Evolutionary conservation across 164 flowering plant species (phyloP).

Genomic region (Aristolochia contorta): DNA sequence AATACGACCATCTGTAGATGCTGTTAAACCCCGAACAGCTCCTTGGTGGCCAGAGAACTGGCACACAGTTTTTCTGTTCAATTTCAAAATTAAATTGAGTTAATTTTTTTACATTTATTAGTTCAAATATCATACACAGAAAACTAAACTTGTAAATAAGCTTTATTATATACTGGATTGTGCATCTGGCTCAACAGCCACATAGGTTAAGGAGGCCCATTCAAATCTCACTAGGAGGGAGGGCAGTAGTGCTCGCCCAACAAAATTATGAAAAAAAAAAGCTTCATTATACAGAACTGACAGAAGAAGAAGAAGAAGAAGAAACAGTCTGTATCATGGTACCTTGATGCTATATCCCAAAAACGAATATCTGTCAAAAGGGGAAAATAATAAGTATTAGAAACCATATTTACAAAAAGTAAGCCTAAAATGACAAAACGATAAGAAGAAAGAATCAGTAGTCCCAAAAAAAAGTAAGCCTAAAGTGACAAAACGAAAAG

Average conservation of each 20-base stretch:
- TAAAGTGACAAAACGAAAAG: not conserved
- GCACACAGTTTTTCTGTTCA: constrained; percentile 59
- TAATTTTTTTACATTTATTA: too few relatives aligned
- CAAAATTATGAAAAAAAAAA: too few relatives aligned
- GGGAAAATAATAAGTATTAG: not conserved
- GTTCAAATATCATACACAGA: not conserved
- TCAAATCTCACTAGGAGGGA: too few relatives aligned
- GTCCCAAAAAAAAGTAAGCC: not conserved
- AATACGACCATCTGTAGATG: constrained; percentile 80
- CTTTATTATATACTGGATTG: too few relatives aligned
- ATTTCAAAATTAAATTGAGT: constrained; percentile 1
- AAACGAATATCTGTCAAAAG: constrained; percentile 79
- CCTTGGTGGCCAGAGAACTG: constrained; percentile 90
- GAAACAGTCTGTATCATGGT: constrained; percentile 3
- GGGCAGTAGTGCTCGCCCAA: too few relatives aligned
- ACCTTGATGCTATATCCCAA: constrained; percentile 93
- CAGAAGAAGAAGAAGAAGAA: too few relatives aligned
- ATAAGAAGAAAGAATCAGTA: too few relatives aligned
- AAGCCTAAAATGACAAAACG: too few relatives aligned
- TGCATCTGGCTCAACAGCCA: too few relatives aligned
- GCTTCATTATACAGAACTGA: too few relatives aligned
- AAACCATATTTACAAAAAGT: not conserved
- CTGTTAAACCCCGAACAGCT: constrained; percentile 81
- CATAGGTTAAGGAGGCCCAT: too few relatives aligned
- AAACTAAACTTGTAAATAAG: not conserved